Percentiles rank a stretch among this genome's conserved stretches.
Conservation (phyloP, 106 monocot genomes). For the Platanthera zijinensis region DNA sequence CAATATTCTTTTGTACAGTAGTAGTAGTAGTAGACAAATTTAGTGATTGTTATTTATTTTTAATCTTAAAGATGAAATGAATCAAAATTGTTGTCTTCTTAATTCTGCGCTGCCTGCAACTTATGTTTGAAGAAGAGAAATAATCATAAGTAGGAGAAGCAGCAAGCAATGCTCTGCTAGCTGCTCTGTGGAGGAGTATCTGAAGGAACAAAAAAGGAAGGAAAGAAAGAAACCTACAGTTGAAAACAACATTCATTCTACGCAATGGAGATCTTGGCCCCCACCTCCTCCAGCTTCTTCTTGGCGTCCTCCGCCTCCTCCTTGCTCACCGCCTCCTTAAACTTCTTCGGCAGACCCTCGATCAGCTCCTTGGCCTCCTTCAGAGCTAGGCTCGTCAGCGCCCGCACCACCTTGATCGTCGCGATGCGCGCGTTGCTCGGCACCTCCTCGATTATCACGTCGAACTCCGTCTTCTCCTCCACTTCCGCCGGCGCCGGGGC, state of each 20-base stretch:
- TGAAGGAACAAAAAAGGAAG: not conserved
- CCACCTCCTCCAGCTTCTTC: constrained; percentile 93
- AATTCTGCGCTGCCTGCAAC: no score
- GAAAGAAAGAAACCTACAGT: not conserved
- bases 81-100: no score
- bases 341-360: constrained; percentile 93
- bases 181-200: not conserved
- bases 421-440: constrained; percentile 75
- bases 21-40: no score
- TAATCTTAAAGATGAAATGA: no score
- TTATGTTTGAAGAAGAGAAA: no score
- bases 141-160: no score
- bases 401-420: constrained; percentile 83
- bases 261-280: constrained; percentile 68
- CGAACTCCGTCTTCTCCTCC: constrained; percentile 97
- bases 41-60: no score
- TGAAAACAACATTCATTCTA: not conserved
- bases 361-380: constrained; percentile 99
- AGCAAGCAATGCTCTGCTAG: not conserved
- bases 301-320: constrained; percentile 84
- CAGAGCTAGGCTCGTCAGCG: constrained; percentile 67
- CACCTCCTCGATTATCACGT: constrained; percentile 84
- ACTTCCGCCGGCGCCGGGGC: constrained; percentile 33
- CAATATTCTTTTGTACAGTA: no score
- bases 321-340: constrained; percentile 80